Conservation (phyloP, 208 protist genomes). For the Leishmania martiniquensis region DNA sequence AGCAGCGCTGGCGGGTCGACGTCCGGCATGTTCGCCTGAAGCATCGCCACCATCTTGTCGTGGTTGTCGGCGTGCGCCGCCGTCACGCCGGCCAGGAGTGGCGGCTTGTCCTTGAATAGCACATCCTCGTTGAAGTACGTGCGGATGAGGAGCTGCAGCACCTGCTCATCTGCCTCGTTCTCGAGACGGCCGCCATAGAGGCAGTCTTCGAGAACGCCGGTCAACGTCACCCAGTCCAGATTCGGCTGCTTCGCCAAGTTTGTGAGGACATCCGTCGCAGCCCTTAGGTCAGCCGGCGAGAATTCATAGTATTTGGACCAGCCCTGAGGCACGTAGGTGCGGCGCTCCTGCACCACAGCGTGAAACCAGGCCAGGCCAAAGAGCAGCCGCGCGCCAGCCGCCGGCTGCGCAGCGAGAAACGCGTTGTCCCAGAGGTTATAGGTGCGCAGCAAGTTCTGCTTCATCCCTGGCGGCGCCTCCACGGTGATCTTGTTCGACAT, state of each 20-base stretch:
- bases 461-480: conserved; percentile 96
- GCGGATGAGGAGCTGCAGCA: conserved; percentile 87
- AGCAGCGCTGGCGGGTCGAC: conserved; percentile 84
- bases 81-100: conserved; percentile 54
- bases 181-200: conserved; percentile 98
- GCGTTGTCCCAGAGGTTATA: conserved; percentile 83
- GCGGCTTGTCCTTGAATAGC: conserved; percentile 36
- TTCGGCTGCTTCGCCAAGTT: conserved; percentile 34
- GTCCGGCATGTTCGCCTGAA: conserved; percentile 68
- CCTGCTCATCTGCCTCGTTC: conserved; percentile 85
- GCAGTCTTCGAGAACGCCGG: conserved; percentile 92
- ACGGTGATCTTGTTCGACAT: conserved; percentile 95
- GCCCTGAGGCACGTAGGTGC: conserved; percentile 97
- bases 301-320: conserved; percentile 99
- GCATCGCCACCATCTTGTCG: conserved; percentile 51
- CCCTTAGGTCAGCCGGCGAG: conserved; percentile 93
- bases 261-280: conserved; percentile 90
- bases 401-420: conserved; percentile 60
- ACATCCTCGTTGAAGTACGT: conserved; percentile 70
- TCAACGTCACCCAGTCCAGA: conserved; percentile 92
- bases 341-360: conserved; percentile 96
- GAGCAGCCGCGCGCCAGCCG: conserved; percentile 68
- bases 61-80: conserved; percentile 61
- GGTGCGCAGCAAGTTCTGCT: conserved; percentile 95
- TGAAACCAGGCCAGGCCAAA: conserved; percentile 97